Percentiles rank a stretch among this genome's conserved stretches.
Conservation (phyloP, 768 basidiomycete species). For the Podaxis mareebaensis region DNA sequence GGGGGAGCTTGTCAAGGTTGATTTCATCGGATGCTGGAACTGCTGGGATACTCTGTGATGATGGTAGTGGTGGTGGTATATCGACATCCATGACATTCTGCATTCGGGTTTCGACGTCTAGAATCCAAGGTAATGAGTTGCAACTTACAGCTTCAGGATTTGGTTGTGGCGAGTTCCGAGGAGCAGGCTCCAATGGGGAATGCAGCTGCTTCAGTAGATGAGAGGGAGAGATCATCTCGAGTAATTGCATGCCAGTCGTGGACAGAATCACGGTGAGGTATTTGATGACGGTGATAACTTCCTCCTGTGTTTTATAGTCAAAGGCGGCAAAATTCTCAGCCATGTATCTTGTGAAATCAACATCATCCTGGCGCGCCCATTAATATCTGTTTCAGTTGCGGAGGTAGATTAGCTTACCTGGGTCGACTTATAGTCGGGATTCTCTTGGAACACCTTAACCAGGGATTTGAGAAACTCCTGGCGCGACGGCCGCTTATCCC, state of each 20-base stretch:
- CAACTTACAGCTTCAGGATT: conserved; percentile 19
- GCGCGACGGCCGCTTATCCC: conserved; percentile 84
- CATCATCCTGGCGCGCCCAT: conserved; percentile 58
- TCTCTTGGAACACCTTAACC: conserved; percentile 80
- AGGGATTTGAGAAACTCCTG: conserved; percentile 88
- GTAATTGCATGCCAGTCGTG: conserved; percentile 78
- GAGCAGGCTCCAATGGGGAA: conserved; percentile 24
- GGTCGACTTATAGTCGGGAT: conserved; percentile 51
- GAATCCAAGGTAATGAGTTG: background rate
- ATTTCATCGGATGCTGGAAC: conserved; percentile 2
- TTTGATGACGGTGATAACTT: conserved; percentile 83
- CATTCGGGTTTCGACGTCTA: background rate
- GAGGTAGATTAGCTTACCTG: conserved; percentile 52
- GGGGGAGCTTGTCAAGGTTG: conserved; percentile 24
- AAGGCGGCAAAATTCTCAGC: conserved; percentile 91
- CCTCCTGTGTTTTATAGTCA: conserved; percentile 96
- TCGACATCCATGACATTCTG: conserved; percentile 24
- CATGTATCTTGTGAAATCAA: conserved; percentile 89
- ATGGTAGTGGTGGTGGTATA: background rate
- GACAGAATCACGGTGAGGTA: conserved; percentile 75
- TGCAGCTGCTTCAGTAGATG: conserved; percentile 67
- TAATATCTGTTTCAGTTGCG: background rate
- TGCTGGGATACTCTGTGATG: background rate
- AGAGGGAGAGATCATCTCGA: conserved; percentile 71
- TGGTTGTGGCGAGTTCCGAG: conserved; percentile 10